Percentiles rank a stretch among this genome's conserved stretches.
Conservation (phyloP, 192 early-diverging fungal genomes). For the Coemansia sp. region DNA sequence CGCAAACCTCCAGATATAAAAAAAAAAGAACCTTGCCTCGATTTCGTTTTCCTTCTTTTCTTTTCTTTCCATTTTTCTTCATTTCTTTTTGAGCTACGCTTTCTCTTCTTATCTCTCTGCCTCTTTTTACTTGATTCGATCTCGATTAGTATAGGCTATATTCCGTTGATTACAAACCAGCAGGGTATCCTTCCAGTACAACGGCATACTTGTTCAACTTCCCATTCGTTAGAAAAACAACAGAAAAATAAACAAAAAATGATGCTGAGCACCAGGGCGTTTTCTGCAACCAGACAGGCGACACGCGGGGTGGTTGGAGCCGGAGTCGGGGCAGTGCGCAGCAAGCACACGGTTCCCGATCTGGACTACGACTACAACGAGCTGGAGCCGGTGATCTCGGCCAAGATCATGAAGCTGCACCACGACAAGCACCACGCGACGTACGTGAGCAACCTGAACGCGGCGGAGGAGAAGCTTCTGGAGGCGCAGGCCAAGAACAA, state of each 20-base stretch:
- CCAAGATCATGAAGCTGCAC: slow-evolving; percentile 94
- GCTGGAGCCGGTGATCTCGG: slow-evolving; percentile 90
- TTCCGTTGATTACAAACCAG: too few relatives aligned
- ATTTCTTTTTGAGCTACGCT: too few relatives aligned
- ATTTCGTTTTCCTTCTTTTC: not conserved
- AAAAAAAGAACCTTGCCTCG: too few relatives aligned
- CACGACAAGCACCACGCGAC: slow-evolving; percentile 94
- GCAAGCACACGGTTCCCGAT: slow-evolving; percentile 85
- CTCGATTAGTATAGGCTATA: too few relatives aligned
- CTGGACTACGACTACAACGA: slow-evolving; percentile 82
- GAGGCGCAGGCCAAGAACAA: slow-evolving; percentile 70
- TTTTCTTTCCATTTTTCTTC: not conserved
- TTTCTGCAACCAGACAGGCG: slow-evolving; percentile 13
- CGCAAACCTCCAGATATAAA: too few relatives aligned
- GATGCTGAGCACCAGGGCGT: slow-evolving; percentile 19
- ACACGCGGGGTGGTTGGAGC: not conserved
- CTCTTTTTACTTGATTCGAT: too few relatives aligned
- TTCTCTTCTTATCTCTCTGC: too few relatives aligned
- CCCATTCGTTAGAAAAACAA: too few relatives aligned
- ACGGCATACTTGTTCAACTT: too few relatives aligned
- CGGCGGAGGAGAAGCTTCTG: slow-evolving; percentile 88
- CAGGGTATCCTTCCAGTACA: too few relatives aligned
- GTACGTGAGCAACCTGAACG: slow-evolving; percentile 85
- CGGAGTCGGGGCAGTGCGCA: slow-evolving; percentile 19
- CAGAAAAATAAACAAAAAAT: not conserved